phyloP scores from a whole-genome alignment of 768 basidiomycete species.

The Suillus placidus region DNA sequence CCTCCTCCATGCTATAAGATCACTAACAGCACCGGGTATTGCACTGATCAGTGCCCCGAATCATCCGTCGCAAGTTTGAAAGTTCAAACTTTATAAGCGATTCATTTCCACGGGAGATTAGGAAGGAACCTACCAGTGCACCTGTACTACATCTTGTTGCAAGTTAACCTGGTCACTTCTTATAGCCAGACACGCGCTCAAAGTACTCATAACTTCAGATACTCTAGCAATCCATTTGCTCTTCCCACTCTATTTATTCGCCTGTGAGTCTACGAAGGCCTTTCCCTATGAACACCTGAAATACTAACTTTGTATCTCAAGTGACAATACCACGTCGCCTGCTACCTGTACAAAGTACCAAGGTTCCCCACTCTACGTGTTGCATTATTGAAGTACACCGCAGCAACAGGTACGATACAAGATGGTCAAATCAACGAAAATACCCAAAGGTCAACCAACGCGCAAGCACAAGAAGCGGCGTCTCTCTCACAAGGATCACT shows the following conservation, averaged over 20 bases:
- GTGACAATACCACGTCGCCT: background rate
- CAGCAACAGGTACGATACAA: background rate
- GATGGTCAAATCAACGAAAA: slow-evolving; percentile 1
- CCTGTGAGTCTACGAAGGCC: background rate
- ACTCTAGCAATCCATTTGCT: background rate
- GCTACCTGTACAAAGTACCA: background rate
- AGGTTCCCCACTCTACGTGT: background rate
- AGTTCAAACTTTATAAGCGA: background rate
- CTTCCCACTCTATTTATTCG: background rate
- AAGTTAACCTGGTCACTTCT: background rate
- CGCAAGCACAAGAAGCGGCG: slow-evolving; percentile 30
- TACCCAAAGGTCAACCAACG: slow-evolving; percentile 17
- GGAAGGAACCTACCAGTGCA: background rate
- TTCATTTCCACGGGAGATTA: background rate
- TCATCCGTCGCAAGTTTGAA: background rate
- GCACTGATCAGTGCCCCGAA: background rate
- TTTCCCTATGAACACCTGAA: background rate
- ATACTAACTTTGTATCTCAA: background rate
- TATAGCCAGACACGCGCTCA: background rate
- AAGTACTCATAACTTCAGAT: background rate
- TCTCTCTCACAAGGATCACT: slow-evolving; percentile 25
- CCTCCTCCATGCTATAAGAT: slow-evolving; percentile 2
- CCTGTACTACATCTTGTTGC: slow-evolving; percentile 4
- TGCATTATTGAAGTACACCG: background rate
- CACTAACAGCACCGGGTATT: background rate